phyloP scores from a whole-genome alignment of 2,329 filamentous ascomycete genomes.

The Trichoderma pleuroti region DNA sequence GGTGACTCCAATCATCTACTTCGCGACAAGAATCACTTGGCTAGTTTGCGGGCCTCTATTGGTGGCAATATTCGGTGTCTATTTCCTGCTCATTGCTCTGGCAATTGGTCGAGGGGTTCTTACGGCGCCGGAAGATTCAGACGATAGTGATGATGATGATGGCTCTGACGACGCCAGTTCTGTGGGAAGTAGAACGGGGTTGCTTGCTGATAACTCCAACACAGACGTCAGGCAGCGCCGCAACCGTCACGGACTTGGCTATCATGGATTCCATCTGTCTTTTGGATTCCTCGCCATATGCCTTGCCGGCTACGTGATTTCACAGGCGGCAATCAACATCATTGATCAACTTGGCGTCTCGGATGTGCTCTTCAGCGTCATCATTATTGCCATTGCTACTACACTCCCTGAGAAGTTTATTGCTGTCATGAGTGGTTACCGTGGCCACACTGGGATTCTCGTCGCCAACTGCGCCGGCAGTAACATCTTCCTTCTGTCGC shows the following conservation, averaged over 20 bases:
- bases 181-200: not conserved
- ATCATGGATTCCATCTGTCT: conserved; percentile 36
- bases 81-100: not conserved
- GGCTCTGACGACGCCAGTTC: not conserved
- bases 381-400: conserved; percentile 48
- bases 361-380: conserved; percentile 45
- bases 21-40: not conserved
- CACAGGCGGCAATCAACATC: conserved; percentile 43
- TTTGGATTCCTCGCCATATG: conserved; percentile 44
- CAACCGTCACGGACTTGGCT: not conserved
- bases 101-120: not conserved
- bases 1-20: not conserved
- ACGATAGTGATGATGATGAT: not conserved
- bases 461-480: conserved; percentile 52
- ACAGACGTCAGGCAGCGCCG: not conserved
- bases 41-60: not conserved
- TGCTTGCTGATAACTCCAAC: not conserved
- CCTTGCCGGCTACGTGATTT: conserved; percentile 48
- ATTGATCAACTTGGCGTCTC: conserved; percentile 42
- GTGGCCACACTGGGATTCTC: conserved; percentile 47
- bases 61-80: not conserved
- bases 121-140: not conserved
- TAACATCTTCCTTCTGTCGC: conserved; percentile 52
- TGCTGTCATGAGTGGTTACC: conserved; percentile 44
- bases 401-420: conserved; percentile 53